phyloP scores from a whole-genome alignment of 1,139 yeast species.

The Oligophagozyma castellii region DNA sequence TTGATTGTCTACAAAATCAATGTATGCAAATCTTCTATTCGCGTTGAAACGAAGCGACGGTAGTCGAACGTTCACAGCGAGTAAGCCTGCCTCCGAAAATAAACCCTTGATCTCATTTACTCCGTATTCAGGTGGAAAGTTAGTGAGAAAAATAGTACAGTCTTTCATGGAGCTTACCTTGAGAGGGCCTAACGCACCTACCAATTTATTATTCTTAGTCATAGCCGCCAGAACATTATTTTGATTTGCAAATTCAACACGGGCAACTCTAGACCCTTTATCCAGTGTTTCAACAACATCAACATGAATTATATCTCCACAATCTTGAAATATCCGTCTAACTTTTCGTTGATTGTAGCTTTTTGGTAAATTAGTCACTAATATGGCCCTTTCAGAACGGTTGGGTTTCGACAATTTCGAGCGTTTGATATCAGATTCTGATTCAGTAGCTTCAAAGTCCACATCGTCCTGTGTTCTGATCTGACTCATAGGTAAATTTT shows the following conservation, averaged over 20 bases:
- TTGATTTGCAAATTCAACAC: constrained; percentile 41
- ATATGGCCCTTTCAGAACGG: too few relatives aligned
- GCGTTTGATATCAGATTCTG: too few relatives aligned
- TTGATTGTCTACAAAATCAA: constrained; percentile 34
- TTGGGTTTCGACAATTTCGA: too few relatives aligned
- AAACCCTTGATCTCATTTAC: constrained; percentile 29
- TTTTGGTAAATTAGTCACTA: constrained; percentile 22
- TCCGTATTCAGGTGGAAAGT: constrained; percentile 49
- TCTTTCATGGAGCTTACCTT: constrained; percentile 26
- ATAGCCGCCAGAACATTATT: constrained; percentile 45
- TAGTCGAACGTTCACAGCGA: constrained; percentile 38
- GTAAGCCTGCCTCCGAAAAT: constrained; percentile 36
- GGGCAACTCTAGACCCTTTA: constrained; percentile 26
- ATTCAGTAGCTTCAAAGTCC: too few relatives aligned
- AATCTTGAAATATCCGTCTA: constrained; percentile 37
- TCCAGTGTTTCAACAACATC: constrained; percentile 21
- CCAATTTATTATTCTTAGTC: constrained; percentile 39
- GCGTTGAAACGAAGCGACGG: constrained; percentile 50
- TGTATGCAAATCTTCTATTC: constrained; percentile 61
- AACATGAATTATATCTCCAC: constrained; percentile 40
- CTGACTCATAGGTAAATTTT: too few relatives aligned
- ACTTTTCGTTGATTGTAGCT: constrained; percentile 25
- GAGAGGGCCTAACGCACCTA: constrained; percentile 31
- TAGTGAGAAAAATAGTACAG: constrained; percentile 35
- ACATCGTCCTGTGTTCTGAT: too few relatives aligned